Evolutionary conservation across 2,329 filamentous ascomycete species (phyloP).

Genomic region (Nemania sp.): DNA sequence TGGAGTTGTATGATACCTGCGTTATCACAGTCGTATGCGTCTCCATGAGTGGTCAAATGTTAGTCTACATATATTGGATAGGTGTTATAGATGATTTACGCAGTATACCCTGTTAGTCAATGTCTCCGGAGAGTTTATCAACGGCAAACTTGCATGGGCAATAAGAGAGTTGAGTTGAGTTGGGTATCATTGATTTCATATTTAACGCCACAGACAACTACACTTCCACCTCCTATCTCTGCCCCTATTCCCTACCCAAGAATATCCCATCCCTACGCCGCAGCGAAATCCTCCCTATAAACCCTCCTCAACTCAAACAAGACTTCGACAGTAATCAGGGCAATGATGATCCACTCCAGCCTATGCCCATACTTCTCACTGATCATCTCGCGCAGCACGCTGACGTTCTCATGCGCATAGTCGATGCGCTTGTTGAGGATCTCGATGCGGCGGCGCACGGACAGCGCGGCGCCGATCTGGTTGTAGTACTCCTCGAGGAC

Average conservation of each 20-base stretch:
- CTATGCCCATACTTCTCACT: slow-evolving; percentile 88
- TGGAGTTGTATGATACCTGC: no score
- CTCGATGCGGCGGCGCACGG: slow-evolving; percentile 88
- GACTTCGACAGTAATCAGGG: slow-evolving; percentile 90
- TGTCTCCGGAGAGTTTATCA: no score
- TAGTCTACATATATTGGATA: no score
- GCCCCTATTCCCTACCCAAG: no score
- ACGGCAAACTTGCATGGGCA: no score
- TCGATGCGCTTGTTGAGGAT: slow-evolving; percentile 96
- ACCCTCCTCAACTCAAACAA: slow-evolving; percentile 70
- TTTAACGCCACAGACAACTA: no score
- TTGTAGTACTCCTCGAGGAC: slow-evolving; percentile 95
- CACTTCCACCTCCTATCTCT: no score
- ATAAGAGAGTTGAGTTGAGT: slow-evolving; percentile 18
- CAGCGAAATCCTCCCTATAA: slow-evolving; percentile 32
- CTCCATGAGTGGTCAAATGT: no score
- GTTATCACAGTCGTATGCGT: no score
- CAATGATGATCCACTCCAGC: slow-evolving; percentile 94
- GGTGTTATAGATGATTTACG: no score
- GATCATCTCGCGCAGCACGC: slow-evolving; percentile 81
- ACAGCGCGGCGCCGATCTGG: slow-evolving; percentile 84
- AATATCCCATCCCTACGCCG: slow-evolving; percentile 17
- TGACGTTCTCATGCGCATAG: slow-evolving; percentile 94
- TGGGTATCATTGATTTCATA: slow-evolving; percentile 24
- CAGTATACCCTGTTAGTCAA: no score